Evolutionary conservation across 1,284 basidiomycete genomes (phyloP), one percentile per base, ranked within the genome.

Genomic region (Moesziomyces sp.): DNA sequence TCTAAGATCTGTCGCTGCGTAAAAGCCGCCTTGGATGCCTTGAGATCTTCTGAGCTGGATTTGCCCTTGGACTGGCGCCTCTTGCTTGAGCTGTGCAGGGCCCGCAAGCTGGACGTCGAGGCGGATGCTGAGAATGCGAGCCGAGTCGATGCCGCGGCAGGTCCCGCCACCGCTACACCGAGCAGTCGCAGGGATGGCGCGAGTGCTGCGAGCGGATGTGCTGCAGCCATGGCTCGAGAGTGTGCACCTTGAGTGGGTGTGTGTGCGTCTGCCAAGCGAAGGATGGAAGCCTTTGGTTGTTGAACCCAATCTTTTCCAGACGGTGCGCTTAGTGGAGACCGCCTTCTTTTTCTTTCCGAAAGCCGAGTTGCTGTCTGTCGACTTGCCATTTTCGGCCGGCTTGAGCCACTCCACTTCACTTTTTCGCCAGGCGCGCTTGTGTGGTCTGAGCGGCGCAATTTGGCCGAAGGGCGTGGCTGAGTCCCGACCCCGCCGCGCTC

Each of bases 1-100:
- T 74, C 62, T 4, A 74, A 50, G 28, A 74, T 70, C 50, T 74
- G 72, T 11, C 72, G 62, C 43, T 74, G 72, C 1, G 45, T 28
- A 46, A 74, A 74, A 10, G 72, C 72, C 16, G 66, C 63, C 28
- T 55, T 56, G 5, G 72, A 70, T 4, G 56, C 52, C 45, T 65
- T 65, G 42, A 58, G 58, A 24, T 59, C 19, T 5, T 44, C 46
- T 19, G 55, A 28, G 35, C 19, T 52, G 3, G 47, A 10, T 11
- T 53, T 62, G 28, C 40, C 34, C 14, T 62, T 53, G 28, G 47
- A 48, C 26, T 48, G 52, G 40, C 40, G 46, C 30, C 48, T 46
- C 10, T 23, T 4, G 2, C 34, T 13, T 1, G 66, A 62, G 30
- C 42, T 51, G 24, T 56, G 55, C 5, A 54, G 48, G 42, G 21